Evolutionary conservation across 768 basidiomycete genomes (phyloP).

Genomic region (Phanerodontia chrysosporium): DNA sequence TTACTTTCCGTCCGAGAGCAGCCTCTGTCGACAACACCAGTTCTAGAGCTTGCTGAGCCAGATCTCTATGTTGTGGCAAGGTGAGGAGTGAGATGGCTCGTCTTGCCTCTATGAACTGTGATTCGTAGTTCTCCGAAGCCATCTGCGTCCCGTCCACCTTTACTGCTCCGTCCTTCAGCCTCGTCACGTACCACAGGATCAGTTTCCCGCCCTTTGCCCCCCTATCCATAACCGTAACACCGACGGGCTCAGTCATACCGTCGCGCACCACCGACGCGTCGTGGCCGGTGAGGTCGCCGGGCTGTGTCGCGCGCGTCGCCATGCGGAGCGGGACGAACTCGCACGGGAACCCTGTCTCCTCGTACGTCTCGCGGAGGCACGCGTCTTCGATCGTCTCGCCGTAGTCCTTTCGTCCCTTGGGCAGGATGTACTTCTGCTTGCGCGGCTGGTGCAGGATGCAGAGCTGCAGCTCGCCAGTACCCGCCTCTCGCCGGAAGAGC

Average conservation of each 20-base stretch:
- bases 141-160: constrained; percentile 13
- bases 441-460: constrained; percentile 27
- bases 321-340: constrained; percentile 44
- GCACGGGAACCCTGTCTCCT: constrained; percentile 62
- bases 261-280: constrained; percentile 3
- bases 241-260: constrained; percentile 4
- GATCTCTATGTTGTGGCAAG: constrained; percentile 2
- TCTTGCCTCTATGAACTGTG: constrained; percentile 8
- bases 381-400: constrained; percentile 47
- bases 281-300: constrained; percentile 25
- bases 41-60: constrained; percentile 9
- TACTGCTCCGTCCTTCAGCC: constrained; percentile 4
- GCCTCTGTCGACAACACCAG: constrained; percentile 8
- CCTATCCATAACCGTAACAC: constrained; percentile 6
- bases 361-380: constrained; percentile 59
- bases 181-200: constrained; percentile 14
- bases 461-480: constrained; percentile 18
- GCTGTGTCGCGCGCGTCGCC: constrained; percentile 50
- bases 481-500: constrained; percentile 19
- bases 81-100: constrained; percentile 4
- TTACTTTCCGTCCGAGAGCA: neutral
- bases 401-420: constrained; percentile 60
- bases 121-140: constrained; percentile 11
- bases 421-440: constrained; percentile 38
- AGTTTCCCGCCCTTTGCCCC: constrained; percentile 8